A percentile compares a stretch with the other conserved stretches of the same genome.
Conservation (phyloP, 176 grass and related monocot species). For the Stipa capillata region DNA sequence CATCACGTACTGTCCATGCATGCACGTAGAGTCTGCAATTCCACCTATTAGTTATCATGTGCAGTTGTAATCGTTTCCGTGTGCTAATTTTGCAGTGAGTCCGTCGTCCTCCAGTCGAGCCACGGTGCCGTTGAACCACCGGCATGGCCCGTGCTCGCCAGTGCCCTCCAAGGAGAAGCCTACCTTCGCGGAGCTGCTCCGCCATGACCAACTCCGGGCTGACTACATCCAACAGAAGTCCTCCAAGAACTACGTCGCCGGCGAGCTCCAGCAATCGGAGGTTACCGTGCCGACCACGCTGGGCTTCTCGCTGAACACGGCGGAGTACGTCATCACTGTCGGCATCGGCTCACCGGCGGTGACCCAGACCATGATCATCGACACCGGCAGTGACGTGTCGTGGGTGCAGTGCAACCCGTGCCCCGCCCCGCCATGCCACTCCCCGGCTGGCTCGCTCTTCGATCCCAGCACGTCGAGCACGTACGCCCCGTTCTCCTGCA, state of each 20-base stretch:
- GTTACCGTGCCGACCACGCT: constrained; percentile 11
- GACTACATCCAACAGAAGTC: constrained; percentile 24
- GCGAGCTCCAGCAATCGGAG: not conserved
- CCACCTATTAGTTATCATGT: not conserved
- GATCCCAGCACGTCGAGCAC: constrained; percentile 45
- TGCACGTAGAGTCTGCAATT: not conserved
- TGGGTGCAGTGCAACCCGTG: constrained; percentile 81
- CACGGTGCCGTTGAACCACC: constrained; percentile 40
- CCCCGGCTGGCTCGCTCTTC: constrained; percentile 37
- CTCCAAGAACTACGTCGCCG: not conserved
- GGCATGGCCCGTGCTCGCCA: constrained; percentile 58
- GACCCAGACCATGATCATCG: constrained; percentile 34
- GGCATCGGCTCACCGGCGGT: constrained; percentile 31
- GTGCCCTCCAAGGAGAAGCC: not conserved
- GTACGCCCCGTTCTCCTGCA: constrained; percentile 54
- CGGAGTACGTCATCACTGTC: constrained; percentile 50
- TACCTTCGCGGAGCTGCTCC: constrained; percentile 33
- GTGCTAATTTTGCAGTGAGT: not conserved
- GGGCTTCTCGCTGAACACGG: constrained; percentile 18
- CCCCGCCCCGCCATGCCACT: constrained; percentile 10
- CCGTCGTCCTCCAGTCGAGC: not conserved
- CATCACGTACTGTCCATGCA: not conserved
- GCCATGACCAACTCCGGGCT: constrained; percentile 39
- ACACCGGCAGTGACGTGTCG: constrained; percentile 63
- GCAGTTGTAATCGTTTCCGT: not conserved